Percentiles rank a stretch among this genome's conserved stretches.
phyloP scores from a whole-genome alignment of 768 basidiomycete genomes.

The Auricularia sp. region DNA sequence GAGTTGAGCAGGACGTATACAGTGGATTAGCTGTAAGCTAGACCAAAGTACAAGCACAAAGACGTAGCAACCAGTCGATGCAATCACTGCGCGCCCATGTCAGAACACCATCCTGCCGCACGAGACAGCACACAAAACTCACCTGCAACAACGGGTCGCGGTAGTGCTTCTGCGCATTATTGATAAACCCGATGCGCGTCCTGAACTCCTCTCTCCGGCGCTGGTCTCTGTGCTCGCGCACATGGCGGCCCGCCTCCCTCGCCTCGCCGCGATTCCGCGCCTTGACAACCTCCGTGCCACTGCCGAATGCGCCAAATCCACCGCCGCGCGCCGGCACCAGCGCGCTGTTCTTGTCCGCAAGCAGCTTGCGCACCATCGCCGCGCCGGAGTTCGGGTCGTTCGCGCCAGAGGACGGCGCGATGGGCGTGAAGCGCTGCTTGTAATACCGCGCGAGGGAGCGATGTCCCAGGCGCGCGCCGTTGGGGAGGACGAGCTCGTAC shows the following conservation, averaged over 20 bases:
- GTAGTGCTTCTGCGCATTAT: constrained; percentile 84
- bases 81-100: too few relatives aligned
- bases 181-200: constrained; percentile 66
- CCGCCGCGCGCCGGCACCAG: constrained; percentile 69
- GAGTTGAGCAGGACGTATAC: too few relatives aligned
- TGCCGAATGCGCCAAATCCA: constrained; percentile 79
- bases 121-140: background rate
- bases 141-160: constrained; percentile 63
- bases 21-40: too few relatives aligned
- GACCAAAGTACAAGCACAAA: too few relatives aligned
- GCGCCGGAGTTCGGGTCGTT: constrained; percentile 65
- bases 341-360: constrained; percentile 75
- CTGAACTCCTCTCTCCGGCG: constrained; percentile 71
- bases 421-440: constrained; percentile 57
- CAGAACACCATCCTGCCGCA: too few relatives aligned
- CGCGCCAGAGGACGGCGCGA: constrained; percentile 27
- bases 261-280: constrained; percentile 95
- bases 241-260: constrained; percentile 78
- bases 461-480: constrained; percentile 87
- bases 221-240: constrained; percentile 75
- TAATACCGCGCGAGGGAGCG: constrained; percentile 81
- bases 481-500: constrained; percentile 86
- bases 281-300: constrained; percentile 72
- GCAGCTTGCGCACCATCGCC: constrained; percentile 62
- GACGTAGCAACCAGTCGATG: too few relatives aligned